A percentile compares a stretch with the other conserved stretches of the same genome.
Conservation (phyloP, 177 flowering plant genomes). For the Telopea speciosissima region DNA sequence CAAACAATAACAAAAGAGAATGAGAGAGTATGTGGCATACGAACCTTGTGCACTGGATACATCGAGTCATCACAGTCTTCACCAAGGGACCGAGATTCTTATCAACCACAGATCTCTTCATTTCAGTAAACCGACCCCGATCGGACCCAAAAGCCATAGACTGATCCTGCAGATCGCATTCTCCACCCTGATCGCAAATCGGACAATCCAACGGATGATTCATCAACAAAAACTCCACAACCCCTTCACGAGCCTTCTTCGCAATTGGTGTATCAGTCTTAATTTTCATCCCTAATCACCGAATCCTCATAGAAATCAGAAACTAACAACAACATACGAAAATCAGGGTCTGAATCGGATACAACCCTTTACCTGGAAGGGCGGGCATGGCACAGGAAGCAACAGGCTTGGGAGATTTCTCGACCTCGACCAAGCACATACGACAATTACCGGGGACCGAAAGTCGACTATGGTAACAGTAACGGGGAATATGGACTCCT, state of each 20-base stretch:
- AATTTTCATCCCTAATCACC: conserved; percentile 80
- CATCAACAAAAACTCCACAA: conserved; percentile 98
- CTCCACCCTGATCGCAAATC: conserved; percentile 99
- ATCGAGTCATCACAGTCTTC: conserved; percentile 99
- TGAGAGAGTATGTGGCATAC: background rate
- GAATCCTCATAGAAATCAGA: background rate
- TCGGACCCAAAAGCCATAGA: conserved; percentile 99
- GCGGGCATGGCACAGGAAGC: conserved; percentile 99
- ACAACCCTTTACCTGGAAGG: conserved; percentile 62
- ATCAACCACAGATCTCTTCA: conserved; percentile 97
- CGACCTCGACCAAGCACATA: conserved; percentile 97
- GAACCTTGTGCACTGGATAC: conserved; percentile 97
- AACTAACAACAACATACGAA: background rate
- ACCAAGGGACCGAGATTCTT: conserved; percentile 98
- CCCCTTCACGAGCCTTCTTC: conserved; percentile 97
- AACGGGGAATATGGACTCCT: conserved; percentile 91
- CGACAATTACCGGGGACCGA: conserved; percentile 98
- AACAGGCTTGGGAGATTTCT: conserved; percentile 98
- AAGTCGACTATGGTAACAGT: conserved; percentile 84
- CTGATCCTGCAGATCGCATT: conserved; percentile 99
- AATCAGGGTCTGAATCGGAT: background rate
- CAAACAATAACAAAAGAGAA: background rate
- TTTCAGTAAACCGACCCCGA: conserved; percentile 91
- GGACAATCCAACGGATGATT: conserved; percentile 99
- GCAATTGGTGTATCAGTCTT: conserved; percentile 97